A percentile compares a stretch with the other conserved stretches of the same genome.
phyloP scores from a whole-genome alignment of 306 rosid species.

The Heteromeles arbutifolia region DNA sequence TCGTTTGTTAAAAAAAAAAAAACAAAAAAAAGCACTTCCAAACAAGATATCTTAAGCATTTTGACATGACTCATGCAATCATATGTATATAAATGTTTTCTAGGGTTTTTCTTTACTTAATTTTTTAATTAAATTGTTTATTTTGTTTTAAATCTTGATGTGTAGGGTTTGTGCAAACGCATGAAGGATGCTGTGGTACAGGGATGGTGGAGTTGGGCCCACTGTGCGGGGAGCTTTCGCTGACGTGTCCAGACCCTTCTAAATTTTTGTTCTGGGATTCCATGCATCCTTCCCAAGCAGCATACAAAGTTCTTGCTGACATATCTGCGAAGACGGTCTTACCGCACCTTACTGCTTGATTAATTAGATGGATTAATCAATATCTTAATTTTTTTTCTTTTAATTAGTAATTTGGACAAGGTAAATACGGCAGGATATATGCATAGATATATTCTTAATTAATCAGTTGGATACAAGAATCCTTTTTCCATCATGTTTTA shows the following conservation, averaged over 20 bases:
- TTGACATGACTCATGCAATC: neutral
- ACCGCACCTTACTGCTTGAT: neutral
- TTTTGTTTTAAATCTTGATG: neutral
- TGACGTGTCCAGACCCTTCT: conserved; percentile 31
- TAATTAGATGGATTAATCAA: neutral
- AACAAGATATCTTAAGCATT: no score
- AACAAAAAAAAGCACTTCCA: no score
- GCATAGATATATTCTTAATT: no score
- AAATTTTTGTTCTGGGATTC: conserved; percentile 44
- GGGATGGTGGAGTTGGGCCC: conserved; percentile 37
- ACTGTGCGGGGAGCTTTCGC: conserved; percentile 16
- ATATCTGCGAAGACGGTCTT: neutral
- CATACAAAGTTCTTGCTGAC: conserved; percentile 8
- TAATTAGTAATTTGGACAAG: neutral
- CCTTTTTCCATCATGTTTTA: neutral
- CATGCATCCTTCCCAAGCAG: conserved; percentile 33
- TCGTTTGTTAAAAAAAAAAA: no score
- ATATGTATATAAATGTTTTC: neutral
- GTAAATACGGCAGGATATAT: neutral
- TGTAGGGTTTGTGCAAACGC: conserved; percentile 27
- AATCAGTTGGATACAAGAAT: no score
- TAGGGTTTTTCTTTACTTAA: neutral
- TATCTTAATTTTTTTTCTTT: no score
- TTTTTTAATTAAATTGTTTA: neutral
- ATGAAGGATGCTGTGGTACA: conserved; percentile 49